Conservation (phyloP, 192 early-diverging fungal species). For the Thamnidium elegans region DNA sequence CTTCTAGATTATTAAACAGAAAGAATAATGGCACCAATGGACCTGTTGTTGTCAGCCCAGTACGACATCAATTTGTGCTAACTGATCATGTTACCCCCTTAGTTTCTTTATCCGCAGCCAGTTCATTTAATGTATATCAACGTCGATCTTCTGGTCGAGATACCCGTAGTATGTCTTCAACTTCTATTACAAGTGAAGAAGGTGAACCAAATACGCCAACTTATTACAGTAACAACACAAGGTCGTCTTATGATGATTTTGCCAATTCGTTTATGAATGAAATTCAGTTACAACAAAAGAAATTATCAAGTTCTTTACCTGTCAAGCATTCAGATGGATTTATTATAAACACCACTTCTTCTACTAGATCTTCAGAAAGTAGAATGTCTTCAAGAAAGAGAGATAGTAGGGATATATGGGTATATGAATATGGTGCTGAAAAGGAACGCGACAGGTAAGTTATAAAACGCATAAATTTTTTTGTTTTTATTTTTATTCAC, state of each 20-base stretch:
- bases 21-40: too few species aligned
- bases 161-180: conserved; percentile 4
- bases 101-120: neutral
- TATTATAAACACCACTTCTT: neutral
- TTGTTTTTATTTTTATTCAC: neutral
- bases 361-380: neutral
- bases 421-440: conserved; percentile 15
- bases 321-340: neutral
- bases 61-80: conserved; percentile 8
- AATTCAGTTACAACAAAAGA: neutral
- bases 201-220: conserved; percentile 7
- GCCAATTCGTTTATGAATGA: neutral
- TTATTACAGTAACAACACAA: neutral
- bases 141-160: neutral
- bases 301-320: conserved; percentile 1
- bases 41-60: conserved; percentile 10
- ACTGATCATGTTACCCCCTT: conserved; percentile 5
- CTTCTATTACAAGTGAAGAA: conserved; percentile 9
- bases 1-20: too few species aligned
- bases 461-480: neutral
- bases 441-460: conserved; percentile 20
- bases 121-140: neutral
- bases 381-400: neutral
- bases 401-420: neutral
- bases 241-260: neutral